phyloP scores from a whole-genome alignment of 495 filamentous ascomycete genomes.

The Lophium mytilinum region DNA sequence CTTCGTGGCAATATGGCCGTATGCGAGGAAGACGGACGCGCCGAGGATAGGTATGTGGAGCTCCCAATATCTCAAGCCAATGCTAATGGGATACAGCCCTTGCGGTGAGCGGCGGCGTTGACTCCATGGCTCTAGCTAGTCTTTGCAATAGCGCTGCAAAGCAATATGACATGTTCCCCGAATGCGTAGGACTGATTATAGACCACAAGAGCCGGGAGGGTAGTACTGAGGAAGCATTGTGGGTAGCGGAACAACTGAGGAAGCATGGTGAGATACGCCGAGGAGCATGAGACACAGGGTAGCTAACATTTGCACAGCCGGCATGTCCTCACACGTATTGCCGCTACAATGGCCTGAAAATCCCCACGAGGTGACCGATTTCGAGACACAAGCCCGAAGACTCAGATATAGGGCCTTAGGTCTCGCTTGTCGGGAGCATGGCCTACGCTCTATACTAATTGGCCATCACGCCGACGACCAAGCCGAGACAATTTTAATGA shows the following conservation, averaged over 20 bases:
- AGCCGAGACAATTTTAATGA: slow-evolving; percentile 78
- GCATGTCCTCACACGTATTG: slow-evolving; percentile 44
- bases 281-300: background rate
- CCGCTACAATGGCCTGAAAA: slow-evolving; percentile 37
- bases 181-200: slow-evolving; percentile 49
- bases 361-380: slow-evolving; percentile 45
- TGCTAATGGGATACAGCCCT: slow-evolving; percentile 46
- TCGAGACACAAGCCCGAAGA: slow-evolving; percentile 72
- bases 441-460: slow-evolving; percentile 52
- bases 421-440: slow-evolving; percentile 42
- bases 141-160: slow-evolving; percentile 44
- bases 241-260: slow-evolving; percentile 49
- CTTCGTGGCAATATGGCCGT: slow-evolving; percentile 4
- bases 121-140: slow-evolving; percentile 87
- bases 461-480: slow-evolving; percentile 84
- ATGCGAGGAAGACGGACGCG: background rate
- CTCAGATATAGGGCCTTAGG: slow-evolving; percentile 68
- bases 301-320: slow-evolving; percentile 21
- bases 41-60: background rate
- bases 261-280: slow-evolving; percentile 4
- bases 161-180: background rate
- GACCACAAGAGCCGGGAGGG: slow-evolving; percentile 67
- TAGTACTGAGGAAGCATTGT: slow-evolving; percentile 58
- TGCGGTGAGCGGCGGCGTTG: slow-evolving; percentile 86
- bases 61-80: background rate